Evolutionary conservation across 805 yeast species (phyloP).

Genomic region (Sugiyamaella lignohabitans): DNA sequence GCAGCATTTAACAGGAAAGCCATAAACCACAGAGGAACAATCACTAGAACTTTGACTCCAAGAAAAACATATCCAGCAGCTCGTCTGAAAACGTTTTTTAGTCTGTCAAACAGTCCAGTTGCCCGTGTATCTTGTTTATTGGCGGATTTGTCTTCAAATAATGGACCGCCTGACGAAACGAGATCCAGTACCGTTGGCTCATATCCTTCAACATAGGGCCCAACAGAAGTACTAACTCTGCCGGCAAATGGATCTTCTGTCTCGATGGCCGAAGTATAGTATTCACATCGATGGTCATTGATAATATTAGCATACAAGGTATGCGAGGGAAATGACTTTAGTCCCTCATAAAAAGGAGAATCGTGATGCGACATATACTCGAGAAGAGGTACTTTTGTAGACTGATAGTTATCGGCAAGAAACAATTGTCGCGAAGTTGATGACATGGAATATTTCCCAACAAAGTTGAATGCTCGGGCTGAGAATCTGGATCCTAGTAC

Average conservation of each 20-base stretch:
- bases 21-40: slow-evolving; percentile 59
- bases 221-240: slow-evolving; percentile 6
- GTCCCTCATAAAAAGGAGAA: slow-evolving; percentile 54
- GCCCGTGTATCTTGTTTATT: neutral
- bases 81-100: slow-evolving; percentile 8
- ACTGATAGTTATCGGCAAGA: slow-evolving; percentile 30
- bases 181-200: slow-evolving; percentile 36
- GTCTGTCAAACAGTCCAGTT: neutral
- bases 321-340: slow-evolving; percentile 46
- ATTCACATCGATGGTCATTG: slow-evolving; percentile 74
- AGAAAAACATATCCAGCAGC: slow-evolving; percentile 41
- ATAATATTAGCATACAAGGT: slow-evolving; percentile 68
- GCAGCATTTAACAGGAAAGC: slow-evolving; percentile 46
- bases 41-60: slow-evolving; percentile 40
- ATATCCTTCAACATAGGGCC: slow-evolving; percentile 42
- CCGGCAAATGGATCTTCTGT: slow-evolving; percentile 18
- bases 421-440: slow-evolving; percentile 72
- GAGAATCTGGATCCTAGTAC: slow-evolving; percentile 49
- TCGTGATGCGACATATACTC: slow-evolving; percentile 57
- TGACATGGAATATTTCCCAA: slow-evolving; percentile 63
- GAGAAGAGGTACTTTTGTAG: slow-evolving; percentile 45
- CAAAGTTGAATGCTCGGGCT: slow-evolving; percentile 49
- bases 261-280: slow-evolving; percentile 76
- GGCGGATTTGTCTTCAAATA: neutral
- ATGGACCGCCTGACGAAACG: neutral